phyloP scores from a whole-genome alignment of 2,329 filamentous ascomycete species.

The Hortaea sp. region DNA sequence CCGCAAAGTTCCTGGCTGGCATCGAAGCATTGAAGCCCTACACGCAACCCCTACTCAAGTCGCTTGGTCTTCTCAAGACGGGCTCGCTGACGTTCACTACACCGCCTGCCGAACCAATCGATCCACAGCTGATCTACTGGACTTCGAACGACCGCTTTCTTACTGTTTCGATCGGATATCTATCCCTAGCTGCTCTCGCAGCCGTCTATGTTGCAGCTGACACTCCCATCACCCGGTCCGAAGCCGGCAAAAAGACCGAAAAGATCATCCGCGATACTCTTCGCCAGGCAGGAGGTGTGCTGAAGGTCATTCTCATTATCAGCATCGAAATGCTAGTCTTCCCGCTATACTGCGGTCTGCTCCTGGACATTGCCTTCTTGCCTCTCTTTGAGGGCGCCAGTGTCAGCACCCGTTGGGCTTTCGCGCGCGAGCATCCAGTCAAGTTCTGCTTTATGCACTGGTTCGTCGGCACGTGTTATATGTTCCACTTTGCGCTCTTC shows the following conservation, averaged over 20 bases:
- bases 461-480: conserved; percentile 98
- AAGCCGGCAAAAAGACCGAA: conserved; percentile 51
- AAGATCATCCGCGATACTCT: conserved; percentile 70
- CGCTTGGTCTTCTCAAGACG: conserved; percentile 11
- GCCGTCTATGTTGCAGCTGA: conserved; percentile 70
- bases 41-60: conserved; percentile 9
- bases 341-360: conserved; percentile 84
- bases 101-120: conserved; percentile 16
- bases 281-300: conserved; percentile 87
- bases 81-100: conserved; percentile 15
- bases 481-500: conserved; percentile 99
- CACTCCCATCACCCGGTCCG: conserved; percentile 57
- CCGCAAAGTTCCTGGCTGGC: conserved; percentile 6
- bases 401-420: conserved; percentile 64
- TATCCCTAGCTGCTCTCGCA: conserved; percentile 62
- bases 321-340: conserved; percentile 99
- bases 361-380: conserved; percentile 79
- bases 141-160: conserved; percentile 48
- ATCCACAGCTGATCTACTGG: conserved; percentile 33
- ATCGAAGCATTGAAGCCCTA: conserved; percentile 9
- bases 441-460: conserved; percentile 95
- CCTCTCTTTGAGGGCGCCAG: conserved; percentile 80
- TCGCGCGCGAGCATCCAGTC: conserved; percentile 67
- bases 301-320: conserved; percentile 97
- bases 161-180: conserved; percentile 74